Evolutionary conservation across 805 yeast genomes (phyloP).

Genomic region (Osmozyma mogii): DNA sequence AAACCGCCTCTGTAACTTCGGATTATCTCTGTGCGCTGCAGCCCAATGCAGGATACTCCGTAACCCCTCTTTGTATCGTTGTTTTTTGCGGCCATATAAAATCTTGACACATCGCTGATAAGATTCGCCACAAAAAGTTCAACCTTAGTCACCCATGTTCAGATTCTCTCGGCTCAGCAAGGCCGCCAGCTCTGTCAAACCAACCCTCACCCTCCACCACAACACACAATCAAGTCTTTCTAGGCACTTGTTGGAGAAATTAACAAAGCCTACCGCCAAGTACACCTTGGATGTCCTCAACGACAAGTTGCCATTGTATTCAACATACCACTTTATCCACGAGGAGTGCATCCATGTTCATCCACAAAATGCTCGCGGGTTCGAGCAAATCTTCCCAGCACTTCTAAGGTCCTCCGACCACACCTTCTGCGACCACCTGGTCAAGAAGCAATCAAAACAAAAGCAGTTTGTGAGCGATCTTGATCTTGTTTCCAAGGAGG

Average conservation of each 20-base stretch:
- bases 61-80: too few species aligned
- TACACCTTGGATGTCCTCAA: slow-evolving; percentile 14
- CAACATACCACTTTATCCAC: slow-evolving; percentile 13
- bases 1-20: too few species aligned
- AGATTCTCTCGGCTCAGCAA: too few species aligned
- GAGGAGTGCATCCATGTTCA: slow-evolving; percentile 14
- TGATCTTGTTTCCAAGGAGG: slow-evolving; percentile 8
- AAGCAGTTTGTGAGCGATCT: slow-evolving; percentile 15
- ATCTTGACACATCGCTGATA: too few species aligned
- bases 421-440: slow-evolving; percentile 11
- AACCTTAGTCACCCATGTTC: too few species aligned
- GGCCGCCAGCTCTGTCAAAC: slow-evolving; percentile 6
- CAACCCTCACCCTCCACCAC: slow-evolving; percentile 23
- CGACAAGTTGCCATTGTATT: slow-evolving; percentile 13
- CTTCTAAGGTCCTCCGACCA: slow-evolving; percentile 11
- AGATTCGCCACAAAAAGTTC: too few species aligned
- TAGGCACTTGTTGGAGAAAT: slow-evolving; percentile 18
- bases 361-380: slow-evolving; percentile 14
- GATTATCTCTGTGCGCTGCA: too few species aligned
- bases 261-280: slow-evolving; percentile 12
- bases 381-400: slow-evolving; percentile 14
- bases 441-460: slow-evolving; percentile 9
- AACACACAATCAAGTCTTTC: slow-evolving; percentile 20
- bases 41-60: too few species aligned
- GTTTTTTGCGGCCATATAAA: too few species aligned